Evolutionary conservation across 805 yeast species (phyloP).

Genomic region (Diddensiella caesifluorescens): DNA sequence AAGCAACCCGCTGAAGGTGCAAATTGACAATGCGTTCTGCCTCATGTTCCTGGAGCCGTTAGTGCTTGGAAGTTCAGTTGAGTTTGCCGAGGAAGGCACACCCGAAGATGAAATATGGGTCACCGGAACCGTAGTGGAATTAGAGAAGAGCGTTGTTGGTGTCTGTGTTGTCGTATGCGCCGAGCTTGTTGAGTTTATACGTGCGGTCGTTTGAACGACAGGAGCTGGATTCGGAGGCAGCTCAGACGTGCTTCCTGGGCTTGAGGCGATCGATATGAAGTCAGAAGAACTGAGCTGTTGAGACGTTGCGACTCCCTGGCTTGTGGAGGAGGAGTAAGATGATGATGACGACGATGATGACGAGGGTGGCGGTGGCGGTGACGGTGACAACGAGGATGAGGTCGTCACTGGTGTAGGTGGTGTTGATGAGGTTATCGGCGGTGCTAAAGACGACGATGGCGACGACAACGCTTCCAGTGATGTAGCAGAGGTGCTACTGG

Average conservation of each 20-base stretch:
- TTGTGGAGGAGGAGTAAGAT: no score
- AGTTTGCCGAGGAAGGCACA: background rate
- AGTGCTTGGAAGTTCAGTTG: no score
- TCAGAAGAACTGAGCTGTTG: no score
- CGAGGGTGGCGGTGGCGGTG: conserved; percentile 6
- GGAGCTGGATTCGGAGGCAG: conserved; percentile 1
- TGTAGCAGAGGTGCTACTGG: no score
- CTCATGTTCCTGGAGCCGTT: no score
- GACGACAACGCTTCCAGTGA: conserved; percentile 1
- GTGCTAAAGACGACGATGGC: conserved; percentile 10
- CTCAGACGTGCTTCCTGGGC: conserved; percentile 3
- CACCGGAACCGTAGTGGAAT: background rate
- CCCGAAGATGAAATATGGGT: background rate
- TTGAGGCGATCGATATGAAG: background rate
- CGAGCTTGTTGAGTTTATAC: background rate
- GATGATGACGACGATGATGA: conserved; percentile 5
- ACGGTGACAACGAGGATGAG: conserved; percentile 15
- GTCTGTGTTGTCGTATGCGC: no score
- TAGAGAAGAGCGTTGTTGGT: no score
- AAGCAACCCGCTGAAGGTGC: no score
- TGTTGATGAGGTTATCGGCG: conserved; percentile 11
- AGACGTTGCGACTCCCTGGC: no score
- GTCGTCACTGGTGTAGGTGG: conserved; percentile 14
- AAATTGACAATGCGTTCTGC: no score
- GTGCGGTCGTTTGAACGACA: background rate